A percentile compares a stretch with the other conserved stretches of the same genome.
phyloP scores from a whole-genome alignment of 2,329 filamentous ascomycete genomes.

The Pseudopithomyces maydicus region DNA sequence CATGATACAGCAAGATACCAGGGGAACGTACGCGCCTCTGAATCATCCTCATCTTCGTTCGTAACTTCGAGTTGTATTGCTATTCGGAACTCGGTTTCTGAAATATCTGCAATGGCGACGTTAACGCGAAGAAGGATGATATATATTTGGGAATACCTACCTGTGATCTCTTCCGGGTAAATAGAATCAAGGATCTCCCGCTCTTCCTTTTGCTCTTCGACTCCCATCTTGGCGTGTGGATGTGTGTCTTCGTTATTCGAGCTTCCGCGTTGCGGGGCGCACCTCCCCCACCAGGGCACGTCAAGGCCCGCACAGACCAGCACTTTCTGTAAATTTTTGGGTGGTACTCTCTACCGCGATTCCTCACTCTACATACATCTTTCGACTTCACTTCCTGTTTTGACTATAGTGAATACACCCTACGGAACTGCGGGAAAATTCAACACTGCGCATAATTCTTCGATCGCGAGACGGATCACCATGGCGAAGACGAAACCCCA shows the following conservation, averaged over 20 bases:
- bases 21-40: constrained; percentile 58
- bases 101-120: constrained; percentile 68
- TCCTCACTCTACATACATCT: not conserved
- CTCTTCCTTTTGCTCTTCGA: constrained; percentile 92
- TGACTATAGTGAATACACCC: not conserved
- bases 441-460: not conserved
- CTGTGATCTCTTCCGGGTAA: constrained; percentile 96
- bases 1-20: not conserved
- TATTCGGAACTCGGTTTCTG: constrained; percentile 87
- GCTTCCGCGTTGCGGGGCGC: constrained; percentile 10
- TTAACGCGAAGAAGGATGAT: constrained; percentile 16
- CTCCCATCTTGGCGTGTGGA: constrained; percentile 47
- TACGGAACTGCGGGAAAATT: constrained; percentile 6
- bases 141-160: constrained; percentile 52
- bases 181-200: constrained; percentile 97
- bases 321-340: constrained; percentile 29
- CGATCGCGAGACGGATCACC: constrained; percentile 13
- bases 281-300: constrained; percentile 21
- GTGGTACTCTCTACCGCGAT: constrained; percentile 3
- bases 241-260: not conserved
- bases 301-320: constrained; percentile 24
- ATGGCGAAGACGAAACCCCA: constrained; percentile 61
- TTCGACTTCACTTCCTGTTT: not conserved
- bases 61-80: constrained; percentile 81
- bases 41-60: constrained; percentile 64